These are phyloP conservation scores for Populus hybrid DNA, from an alignment of 441 rosid genomes.

Conservation along the genomic window DNA sequence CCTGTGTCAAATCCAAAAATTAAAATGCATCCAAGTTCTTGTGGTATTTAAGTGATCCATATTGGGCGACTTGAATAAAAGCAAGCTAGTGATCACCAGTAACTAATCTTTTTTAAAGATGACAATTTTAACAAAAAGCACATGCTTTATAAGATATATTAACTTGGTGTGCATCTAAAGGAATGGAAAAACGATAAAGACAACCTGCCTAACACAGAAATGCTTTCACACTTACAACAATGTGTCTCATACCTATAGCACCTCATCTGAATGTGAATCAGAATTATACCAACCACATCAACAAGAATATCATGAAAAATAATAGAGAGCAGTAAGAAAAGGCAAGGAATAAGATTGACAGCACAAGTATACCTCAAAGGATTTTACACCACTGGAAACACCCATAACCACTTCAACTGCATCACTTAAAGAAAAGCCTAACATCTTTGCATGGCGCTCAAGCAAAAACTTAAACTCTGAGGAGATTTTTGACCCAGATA, in stretches of 20 bases:
- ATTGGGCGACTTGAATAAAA: background rate
- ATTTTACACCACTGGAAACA: slow-evolving; percentile 54
- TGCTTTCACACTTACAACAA: background rate
- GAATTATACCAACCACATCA: background rate
- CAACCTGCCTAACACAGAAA: background rate
- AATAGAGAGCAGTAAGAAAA: background rate
- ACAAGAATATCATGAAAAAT: background rate
- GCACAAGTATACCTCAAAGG: slow-evolving; percentile 48
- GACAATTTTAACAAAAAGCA: background rate
- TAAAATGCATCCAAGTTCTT: background rate
- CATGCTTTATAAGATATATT: background rate
- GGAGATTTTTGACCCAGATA: slow-evolving; percentile 42
- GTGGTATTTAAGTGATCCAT: background rate
- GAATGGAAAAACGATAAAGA: background rate
- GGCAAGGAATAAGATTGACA: slow-evolving; percentile 9
- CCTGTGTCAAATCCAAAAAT: slow-evolving; percentile 44
- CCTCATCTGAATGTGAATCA: background rate
- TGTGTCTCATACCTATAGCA: background rate
- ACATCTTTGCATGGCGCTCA: slow-evolving; percentile 66
- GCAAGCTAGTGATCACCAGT: background rate
- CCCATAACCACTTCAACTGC: slow-evolving; percentile 57
- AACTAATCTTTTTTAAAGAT: background rate
- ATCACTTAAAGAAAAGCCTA: slow-evolving; percentile 68
- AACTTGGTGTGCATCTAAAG: background rate
- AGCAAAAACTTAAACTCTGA: slow-evolving; percentile 68